Evolutionary conservation across 1,139 yeast genomes (phyloP), one percentile per base, ranked within the genome.

Genomic region (Komagataea norvegica): DNA sequence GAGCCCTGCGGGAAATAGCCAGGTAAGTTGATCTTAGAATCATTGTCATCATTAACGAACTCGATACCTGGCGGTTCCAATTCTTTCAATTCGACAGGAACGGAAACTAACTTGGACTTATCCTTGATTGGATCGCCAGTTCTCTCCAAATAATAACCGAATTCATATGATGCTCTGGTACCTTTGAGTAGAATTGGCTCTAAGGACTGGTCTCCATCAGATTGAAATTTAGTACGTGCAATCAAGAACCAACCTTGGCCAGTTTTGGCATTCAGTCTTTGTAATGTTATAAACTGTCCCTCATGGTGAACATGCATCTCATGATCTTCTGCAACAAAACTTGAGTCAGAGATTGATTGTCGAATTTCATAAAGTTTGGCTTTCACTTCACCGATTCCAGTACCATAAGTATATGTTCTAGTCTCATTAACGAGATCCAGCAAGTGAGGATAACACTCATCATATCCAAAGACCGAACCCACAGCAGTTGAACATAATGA

Each of bases 271-370:
- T 87, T 86, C 35, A 81, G 75, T 48, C 97, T 70, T 60, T 89
- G 96, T 39, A 89, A 80, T 1, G 97, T 89, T 44, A 91, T 86
- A 58, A 74, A 91, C 59, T 88, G 95, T 9, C 85, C 95, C 48
- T 87, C 95, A 55, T 86, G 96, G 55, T 91, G 96, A 34, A 91
- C 86, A 58, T 86, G 91, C 82, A 85, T 87, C 61, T 91, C 97
- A 49, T 84, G 87, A 47, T 85, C 88, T 44, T 79, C 79, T 33
- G 69, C 62, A 43, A 73, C 74, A 37, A 80, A 87, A 59, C 83
- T 77, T 49, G 83, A 81, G 29, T 64, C 63, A 21, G 93, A 87
- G 41, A 88, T 70, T 17, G 72, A 65, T 30, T 64, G 62, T 52
- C 93, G 69, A 25, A 82, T 74, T 11, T 61, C 60, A 55, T 80